A percentile compares a stretch with the other conserved stretches of the same genome.
Conservation (phyloP, 2,329 filamentous ascomycete genomes). For the Akanthomyces dipterigenus region DNA sequence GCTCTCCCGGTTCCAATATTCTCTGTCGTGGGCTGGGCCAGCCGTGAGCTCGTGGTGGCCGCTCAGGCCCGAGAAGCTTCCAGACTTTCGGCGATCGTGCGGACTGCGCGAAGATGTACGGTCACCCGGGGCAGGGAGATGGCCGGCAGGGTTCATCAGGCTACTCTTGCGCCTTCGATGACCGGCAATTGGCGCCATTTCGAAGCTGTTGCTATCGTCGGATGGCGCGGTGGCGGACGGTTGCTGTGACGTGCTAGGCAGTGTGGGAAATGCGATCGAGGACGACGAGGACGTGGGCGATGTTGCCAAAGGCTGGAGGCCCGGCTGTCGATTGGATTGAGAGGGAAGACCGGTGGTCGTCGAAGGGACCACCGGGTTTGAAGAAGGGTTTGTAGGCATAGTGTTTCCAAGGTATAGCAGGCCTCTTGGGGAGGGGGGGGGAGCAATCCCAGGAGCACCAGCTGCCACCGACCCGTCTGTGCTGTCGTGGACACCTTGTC, state of each 20-base stretch:
- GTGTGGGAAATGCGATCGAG: conserved; percentile 4
- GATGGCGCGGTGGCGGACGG: neutral
- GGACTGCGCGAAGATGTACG: conserved; percentile 19
- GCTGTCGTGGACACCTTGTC: neutral
- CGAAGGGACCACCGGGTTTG: neutral
- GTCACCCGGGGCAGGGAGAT: conserved; percentile 20
- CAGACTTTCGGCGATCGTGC: conserved; percentile 14
- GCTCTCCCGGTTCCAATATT: conserved; percentile 41
- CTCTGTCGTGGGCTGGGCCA: conserved; percentile 20
- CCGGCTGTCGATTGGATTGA: neutral
- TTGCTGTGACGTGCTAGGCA: conserved; percentile 2
- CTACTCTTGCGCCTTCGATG: conserved; percentile 52
- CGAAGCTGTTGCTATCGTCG: conserved; percentile 32
- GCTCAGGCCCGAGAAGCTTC: conserved; percentile 19
- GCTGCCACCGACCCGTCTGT: neutral
- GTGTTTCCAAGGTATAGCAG: neutral
- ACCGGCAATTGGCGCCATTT: conserved; percentile 50
- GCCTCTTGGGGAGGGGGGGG: neutral
- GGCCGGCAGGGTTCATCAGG: conserved; percentile 35
- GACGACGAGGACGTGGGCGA: conserved; percentile 1
- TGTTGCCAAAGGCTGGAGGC: neutral
- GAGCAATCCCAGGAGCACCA: neutral
- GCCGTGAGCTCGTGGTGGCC: conserved; percentile 29
- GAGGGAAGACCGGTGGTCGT: neutral
- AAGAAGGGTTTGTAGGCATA: neutral